Conservation (phyloP, 345 rosid genomes). For the Xanthoceras sorbifolium region DNA sequence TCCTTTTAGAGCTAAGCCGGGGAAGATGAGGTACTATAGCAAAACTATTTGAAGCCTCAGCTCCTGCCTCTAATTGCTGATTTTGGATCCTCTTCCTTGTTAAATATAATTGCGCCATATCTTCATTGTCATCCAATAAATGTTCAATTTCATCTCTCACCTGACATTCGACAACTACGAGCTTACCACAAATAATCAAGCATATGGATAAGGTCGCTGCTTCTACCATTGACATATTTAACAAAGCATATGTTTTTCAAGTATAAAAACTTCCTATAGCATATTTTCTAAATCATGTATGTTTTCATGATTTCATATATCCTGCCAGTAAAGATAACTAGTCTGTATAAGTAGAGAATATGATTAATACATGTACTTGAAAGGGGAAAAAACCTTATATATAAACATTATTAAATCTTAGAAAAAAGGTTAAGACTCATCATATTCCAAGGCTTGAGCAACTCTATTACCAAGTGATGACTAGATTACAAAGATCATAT, state of each 20-base stretch:
- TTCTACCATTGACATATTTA: neutral
- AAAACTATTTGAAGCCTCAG: conserved; percentile 47
- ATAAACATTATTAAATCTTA: neutral
- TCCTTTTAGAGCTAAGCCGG: conserved; percentile 56
- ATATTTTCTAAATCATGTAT: neutral
- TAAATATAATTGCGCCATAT: conserved; percentile 80
- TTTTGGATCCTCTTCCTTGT: conserved; percentile 76
- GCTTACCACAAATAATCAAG: neutral
- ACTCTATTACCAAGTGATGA: neutral
- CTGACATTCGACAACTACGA: conserved; percentile 34
- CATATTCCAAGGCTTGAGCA: neutral
- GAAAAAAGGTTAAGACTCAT: neutral
- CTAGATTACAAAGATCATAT: neutral
- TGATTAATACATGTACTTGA: neutral
- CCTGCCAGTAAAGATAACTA: neutral
- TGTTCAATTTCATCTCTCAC: conserved; percentile 95
- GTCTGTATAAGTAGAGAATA: neutral
- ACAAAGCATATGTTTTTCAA: conserved; percentile 1
- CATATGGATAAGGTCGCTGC: neutral
- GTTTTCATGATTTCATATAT: neutral
- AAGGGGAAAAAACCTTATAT: neutral
- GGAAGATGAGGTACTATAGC: conserved; percentile 35
- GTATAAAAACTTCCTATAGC: neutral
- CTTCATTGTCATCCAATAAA: conserved; percentile 81
- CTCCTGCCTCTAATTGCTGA: conserved; percentile 71